Evolutionary conservation across 2,329 filamentous ascomycete species (phyloP).

Genomic region (Apiospora phragmitis): DNA sequence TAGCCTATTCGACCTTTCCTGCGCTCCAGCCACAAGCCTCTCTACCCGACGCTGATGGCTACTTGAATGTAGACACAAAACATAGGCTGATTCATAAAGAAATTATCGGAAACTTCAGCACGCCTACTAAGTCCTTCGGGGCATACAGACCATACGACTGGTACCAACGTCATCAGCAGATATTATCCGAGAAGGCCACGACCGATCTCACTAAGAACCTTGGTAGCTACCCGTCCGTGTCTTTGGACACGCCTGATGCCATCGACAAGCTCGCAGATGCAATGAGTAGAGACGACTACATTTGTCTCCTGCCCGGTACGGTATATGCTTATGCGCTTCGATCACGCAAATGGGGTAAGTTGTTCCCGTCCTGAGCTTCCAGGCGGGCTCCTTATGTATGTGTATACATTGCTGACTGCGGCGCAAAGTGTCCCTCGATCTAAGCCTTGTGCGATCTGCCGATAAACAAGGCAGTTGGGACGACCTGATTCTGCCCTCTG

Average conservation of each 20-base stretch:
- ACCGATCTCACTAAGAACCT: background rate
- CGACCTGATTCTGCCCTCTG: slow-evolving; percentile 29
- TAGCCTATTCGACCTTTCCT: slow-evolving; percentile 22
- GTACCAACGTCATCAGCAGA: background rate
- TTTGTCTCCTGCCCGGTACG: slow-evolving; percentile 22
- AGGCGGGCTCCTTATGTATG: background rate
- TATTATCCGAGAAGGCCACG: background rate
- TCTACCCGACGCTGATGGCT: background rate
- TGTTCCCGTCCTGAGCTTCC: background rate
- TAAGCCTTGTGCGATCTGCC: slow-evolving; percentile 13
- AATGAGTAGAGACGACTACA: slow-evolving; percentile 20
- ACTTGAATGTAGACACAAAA: background rate
- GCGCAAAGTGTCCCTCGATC: slow-evolving; percentile 18
- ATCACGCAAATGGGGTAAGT: slow-evolving; percentile 31
- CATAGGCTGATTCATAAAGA: too few species aligned
- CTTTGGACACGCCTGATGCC: background rate
- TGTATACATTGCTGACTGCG: background rate
- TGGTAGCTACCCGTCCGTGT: background rate
- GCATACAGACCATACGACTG: background rate
- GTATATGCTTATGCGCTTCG: slow-evolving; percentile 28
- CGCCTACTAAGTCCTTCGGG: too few species aligned
- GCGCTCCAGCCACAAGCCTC: background rate
- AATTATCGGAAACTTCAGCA: too few species aligned
- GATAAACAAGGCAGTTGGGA: slow-evolving; percentile 23
- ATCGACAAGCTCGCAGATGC: slow-evolving; percentile 12